Percentiles rank a stretch among this genome's conserved stretches.
Evolutionary conservation across 129 eudicot genomes (phyloP).

Genomic region (Centaurea solstitialis): DNA sequence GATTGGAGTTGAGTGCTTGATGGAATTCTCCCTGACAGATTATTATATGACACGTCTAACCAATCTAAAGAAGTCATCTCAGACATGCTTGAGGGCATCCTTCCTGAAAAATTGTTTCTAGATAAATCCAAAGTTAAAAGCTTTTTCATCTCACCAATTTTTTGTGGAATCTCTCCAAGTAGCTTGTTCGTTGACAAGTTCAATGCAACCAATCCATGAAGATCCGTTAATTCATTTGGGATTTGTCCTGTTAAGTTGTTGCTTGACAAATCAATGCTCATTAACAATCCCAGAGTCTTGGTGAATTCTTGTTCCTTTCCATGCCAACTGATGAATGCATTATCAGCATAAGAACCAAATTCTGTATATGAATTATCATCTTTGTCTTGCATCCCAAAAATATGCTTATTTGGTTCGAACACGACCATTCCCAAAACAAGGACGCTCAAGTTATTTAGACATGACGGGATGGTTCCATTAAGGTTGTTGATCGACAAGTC

Average conservation of each 20-base stretch:
- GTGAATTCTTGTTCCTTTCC: conserved; percentile 23
- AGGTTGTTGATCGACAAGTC: conserved; percentile 41
- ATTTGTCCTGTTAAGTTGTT: conserved; percentile 19
- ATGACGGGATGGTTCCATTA: conserved; percentile 36
- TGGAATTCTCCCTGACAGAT: conserved; percentile 36
- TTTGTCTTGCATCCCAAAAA: too few species aligned
- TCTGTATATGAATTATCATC: too few species aligned
- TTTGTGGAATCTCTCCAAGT: conserved; percentile 25
- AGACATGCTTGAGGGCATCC: conserved; percentile 30
- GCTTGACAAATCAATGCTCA: conserved; percentile 8
- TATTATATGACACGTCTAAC: conserved; percentile 35
- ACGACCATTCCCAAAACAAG: background rate
- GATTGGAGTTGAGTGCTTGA: conserved; percentile 16
- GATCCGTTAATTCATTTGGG: conserved; percentile 22
- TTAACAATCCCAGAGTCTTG: conserved; percentile 3
- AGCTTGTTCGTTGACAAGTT: conserved; percentile 35
- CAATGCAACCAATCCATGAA: conserved; percentile 13
- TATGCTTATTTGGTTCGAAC: background rate
- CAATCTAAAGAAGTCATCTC: background rate
- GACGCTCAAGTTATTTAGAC: conserved; percentile 18
- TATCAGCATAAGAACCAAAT: background rate
- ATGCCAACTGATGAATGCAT: conserved; percentile 19
- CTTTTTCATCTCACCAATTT: conserved; percentile 20
- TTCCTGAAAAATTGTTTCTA: conserved; percentile 34
- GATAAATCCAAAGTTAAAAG: conserved; percentile 30